These are phyloP conservation scores for Didymella glomerata DNA, from an alignment of 2,329 filamentous ascomycete species.

Conservation along the genomic window DNA sequence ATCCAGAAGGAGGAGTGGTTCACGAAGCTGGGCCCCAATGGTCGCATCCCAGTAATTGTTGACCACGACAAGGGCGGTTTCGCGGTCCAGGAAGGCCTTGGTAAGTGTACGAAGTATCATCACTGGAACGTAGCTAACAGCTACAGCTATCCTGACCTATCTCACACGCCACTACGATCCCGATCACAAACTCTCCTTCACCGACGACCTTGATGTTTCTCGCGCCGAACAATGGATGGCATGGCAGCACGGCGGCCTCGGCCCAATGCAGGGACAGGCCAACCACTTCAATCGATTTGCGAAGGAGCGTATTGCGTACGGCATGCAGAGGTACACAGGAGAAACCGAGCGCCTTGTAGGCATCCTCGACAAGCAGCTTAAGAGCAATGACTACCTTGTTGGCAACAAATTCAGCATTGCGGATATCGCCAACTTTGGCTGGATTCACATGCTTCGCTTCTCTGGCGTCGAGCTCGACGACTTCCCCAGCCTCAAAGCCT, in stretches of 20 bases:
- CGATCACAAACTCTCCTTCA: conserved; percentile 57
- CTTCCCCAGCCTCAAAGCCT: conserved; percentile 56
- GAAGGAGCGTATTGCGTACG: conserved; percentile 56
- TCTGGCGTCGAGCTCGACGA: conserved; percentile 53
- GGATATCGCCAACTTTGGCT: conserved; percentile 57
- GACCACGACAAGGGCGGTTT: conserved; percentile 70
- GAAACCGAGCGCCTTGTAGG: conserved; percentile 59
- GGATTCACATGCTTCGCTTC: conserved; percentile 55
- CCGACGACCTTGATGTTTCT: conserved; percentile 57
- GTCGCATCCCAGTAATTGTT: conserved; percentile 70
- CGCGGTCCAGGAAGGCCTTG: conserved; percentile 57
- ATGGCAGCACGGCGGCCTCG: conserved; percentile 62
- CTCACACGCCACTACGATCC: conserved; percentile 58
- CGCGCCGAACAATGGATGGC: conserved; percentile 68
- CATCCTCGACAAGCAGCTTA: conserved; percentile 55
- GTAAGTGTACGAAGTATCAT: conserved; percentile 27
- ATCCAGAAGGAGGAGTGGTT: conserved; percentile 75
- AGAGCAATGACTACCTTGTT: conserved; percentile 54
- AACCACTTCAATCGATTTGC: conserved; percentile 54
- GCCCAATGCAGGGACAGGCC: conserved; percentile 55
- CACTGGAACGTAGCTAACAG: conserved; percentile 16
- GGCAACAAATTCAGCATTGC: conserved; percentile 58
- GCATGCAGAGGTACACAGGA: conserved; percentile 57
- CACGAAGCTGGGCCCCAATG: conserved; percentile 69
- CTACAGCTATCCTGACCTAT: conserved; percentile 54